phyloP scores from a whole-genome alignment of 257 asterid genomes.

The Rehmannia glutinosa region DNA sequence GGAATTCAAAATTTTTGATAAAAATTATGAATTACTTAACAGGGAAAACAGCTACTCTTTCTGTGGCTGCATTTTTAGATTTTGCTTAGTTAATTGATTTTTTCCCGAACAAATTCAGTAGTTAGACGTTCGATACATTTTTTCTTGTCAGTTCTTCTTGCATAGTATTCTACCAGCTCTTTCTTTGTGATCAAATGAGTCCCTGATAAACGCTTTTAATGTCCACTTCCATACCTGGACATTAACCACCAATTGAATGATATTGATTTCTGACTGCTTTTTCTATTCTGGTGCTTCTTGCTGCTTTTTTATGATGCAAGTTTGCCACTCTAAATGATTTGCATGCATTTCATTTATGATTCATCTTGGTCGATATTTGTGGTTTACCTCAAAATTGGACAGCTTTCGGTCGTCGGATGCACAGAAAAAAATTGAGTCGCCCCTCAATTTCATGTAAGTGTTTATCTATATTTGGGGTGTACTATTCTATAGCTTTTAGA shows the following conservation, averaged over 20 bases:
- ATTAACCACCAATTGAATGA: too few species aligned
- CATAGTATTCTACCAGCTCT: not conserved
- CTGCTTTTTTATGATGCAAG: not conserved
- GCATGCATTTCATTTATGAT: not conserved
- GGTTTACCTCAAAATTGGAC: not conserved
- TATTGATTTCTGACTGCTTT: too few species aligned
- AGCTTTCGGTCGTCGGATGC: not conserved
- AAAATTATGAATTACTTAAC: not conserved
- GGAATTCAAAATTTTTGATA: slow-evolving; percentile 15
- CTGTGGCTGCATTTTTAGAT: not conserved
- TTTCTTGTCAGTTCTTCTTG: not conserved
- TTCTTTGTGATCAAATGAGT: not conserved
- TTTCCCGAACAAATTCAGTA: not conserved
- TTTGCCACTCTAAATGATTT: not conserved
- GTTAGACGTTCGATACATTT: not conserved
- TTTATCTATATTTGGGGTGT: too few species aligned
- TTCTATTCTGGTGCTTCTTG: not conserved
- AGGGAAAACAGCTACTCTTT: not conserved
- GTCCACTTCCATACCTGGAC: too few species aligned
- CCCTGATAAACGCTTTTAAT: not conserved
- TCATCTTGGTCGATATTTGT: not conserved
- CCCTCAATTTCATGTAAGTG: too few species aligned
- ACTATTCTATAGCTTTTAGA: too few species aligned
- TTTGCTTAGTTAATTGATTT: not conserved
- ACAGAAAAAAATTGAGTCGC: too few species aligned